A percentile compares a stretch with the other conserved stretches of the same genome.
Conservation (phyloP, 2,329 filamentous ascomycete genomes). For the Talaromyces funiculosus region DNA sequence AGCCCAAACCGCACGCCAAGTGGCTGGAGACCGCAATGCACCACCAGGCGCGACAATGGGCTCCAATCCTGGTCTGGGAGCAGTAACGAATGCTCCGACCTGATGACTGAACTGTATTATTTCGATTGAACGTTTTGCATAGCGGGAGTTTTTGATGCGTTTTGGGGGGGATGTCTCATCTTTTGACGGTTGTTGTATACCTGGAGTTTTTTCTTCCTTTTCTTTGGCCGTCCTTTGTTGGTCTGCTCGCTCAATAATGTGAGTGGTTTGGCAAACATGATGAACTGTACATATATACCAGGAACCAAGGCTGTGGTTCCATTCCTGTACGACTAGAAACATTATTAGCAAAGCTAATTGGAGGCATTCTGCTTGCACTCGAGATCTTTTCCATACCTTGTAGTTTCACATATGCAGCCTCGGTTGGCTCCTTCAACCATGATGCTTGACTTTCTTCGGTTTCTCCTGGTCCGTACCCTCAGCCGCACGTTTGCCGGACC, state of each 20-base stretch:
- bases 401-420: not conserved
- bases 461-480: slow-evolving; percentile 27
- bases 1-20: slow-evolving; percentile 30
- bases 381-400: not conserved
- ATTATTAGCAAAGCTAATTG: slow-evolving; percentile 26
- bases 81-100: slow-evolving; percentile 25
- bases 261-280: slow-evolving; percentile 12
- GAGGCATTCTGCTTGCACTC: slow-evolving; percentile 1
- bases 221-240: slow-evolving; percentile 5
- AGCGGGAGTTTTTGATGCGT: not conserved
- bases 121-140: slow-evolving; percentile 14
- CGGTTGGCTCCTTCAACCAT: not conserved
- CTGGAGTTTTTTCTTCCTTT: not conserved
- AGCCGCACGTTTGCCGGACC: slow-evolving; percentile 17
- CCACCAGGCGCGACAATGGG: slow-evolving; percentile 24
- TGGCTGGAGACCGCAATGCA: slow-evolving; percentile 31
- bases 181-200: slow-evolving; percentile 9
- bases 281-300: slow-evolving; percentile 35
- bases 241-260: not conserved
- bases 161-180: slow-evolving; percentile 13
- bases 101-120: slow-evolving; percentile 20
- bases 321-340: slow-evolving; percentile 34
- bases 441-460: slow-evolving; percentile 24
- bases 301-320: slow-evolving; percentile 20
- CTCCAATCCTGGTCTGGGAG: slow-evolving; percentile 27